Conservation (phyloP, 2,329 filamentous ascomycete genomes). For the Fusarium buxicola region DNA sequence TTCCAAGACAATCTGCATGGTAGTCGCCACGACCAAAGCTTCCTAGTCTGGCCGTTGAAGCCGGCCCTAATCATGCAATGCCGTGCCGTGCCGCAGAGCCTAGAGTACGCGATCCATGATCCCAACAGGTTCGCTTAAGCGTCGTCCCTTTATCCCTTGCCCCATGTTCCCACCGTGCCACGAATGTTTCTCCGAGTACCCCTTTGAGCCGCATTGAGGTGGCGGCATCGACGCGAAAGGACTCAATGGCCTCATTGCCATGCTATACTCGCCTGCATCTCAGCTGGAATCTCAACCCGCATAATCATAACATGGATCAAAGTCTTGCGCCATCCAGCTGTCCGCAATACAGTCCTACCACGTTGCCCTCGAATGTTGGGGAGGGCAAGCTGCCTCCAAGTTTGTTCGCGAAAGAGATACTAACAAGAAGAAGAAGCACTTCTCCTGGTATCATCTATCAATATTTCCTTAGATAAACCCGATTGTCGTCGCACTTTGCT, state of each 20-base stretch:
- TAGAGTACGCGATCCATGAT: constrained; percentile 1
- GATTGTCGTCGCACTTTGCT: constrained; percentile 9
- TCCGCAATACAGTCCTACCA: not conserved
- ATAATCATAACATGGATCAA: constrained; percentile 22
- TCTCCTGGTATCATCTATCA: constrained; percentile 13
- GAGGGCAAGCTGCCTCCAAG: not conserved
- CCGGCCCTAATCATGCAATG: not conserved
- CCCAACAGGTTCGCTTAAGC: constrained; percentile 1
- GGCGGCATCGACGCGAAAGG: constrained; percentile 4
- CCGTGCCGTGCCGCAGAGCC: constrained; percentile 25
- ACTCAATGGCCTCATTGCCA: constrained; percentile 17
- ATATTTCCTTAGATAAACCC: constrained; percentile 11
- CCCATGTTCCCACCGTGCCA: constrained; percentile 1
- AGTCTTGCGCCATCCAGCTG: constrained; percentile 13
- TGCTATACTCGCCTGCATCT: constrained; percentile 17
- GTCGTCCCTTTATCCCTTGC: constrained; percentile 3
- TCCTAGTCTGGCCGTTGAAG: constrained; percentile 4
- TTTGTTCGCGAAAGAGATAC: not conserved
- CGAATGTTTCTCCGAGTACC: not conserved
- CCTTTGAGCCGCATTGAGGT: constrained; percentile 5
- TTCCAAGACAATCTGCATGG: constrained; percentile 3
- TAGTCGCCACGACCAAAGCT: constrained; percentile 8
- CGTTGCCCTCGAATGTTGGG: constrained; percentile 7
- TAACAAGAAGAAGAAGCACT: constrained; percentile 4
- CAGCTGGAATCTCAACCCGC: constrained; percentile 15